Percentiles rank a stretch among this genome's conserved stretches.
These are phyloP conservation scores for Chalciporus chontae DNA, from an alignment of 768 basidiomycete species.

Conservation along the genomic window DNA sequence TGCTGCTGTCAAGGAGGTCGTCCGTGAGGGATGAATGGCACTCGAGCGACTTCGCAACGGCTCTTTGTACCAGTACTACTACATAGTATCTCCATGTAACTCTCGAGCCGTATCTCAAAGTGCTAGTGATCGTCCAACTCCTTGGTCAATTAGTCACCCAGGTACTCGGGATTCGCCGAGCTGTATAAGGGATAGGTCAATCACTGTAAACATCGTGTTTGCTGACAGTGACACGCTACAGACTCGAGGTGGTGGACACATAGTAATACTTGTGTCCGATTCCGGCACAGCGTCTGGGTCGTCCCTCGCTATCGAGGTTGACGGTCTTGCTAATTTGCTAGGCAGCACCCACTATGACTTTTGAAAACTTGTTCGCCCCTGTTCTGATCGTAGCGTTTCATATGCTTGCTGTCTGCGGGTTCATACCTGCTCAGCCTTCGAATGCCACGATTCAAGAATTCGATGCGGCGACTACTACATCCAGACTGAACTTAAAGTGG, in stretches of 20 bases:
- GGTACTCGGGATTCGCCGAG: constrained; percentile 9
- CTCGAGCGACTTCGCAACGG: no score
- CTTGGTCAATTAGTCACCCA: no score
- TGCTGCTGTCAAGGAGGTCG: constrained; percentile 68
- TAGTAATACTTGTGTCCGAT: background rate
- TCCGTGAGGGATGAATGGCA: constrained; percentile 36
- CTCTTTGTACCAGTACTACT: no score
- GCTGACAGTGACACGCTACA: constrained; percentile 5
- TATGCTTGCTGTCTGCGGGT: constrained; percentile 34
- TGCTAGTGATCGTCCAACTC: no score
- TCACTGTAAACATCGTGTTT: background rate
- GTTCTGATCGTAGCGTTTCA: constrained; percentile 5
- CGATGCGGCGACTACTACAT: constrained; percentile 48
- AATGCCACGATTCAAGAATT: constrained; percentile 55
- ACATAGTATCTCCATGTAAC: no score
- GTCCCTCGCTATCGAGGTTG: constrained; percentile 14
- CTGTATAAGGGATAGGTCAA: constrained; percentile 1
- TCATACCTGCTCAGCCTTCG: constrained; percentile 71
- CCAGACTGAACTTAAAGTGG: constrained; percentile 58
- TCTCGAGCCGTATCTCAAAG: no score
- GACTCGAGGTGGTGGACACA: constrained; percentile 5
- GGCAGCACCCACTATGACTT: constrained; percentile 15
- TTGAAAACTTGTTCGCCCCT: constrained; percentile 3
- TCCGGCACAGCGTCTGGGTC: background rate
- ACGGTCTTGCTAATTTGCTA: background rate